These are phyloP conservation scores for Vigna reflexopilosa DNA, from an alignment of 306 rosid species.

Conservation along the genomic window DNA sequence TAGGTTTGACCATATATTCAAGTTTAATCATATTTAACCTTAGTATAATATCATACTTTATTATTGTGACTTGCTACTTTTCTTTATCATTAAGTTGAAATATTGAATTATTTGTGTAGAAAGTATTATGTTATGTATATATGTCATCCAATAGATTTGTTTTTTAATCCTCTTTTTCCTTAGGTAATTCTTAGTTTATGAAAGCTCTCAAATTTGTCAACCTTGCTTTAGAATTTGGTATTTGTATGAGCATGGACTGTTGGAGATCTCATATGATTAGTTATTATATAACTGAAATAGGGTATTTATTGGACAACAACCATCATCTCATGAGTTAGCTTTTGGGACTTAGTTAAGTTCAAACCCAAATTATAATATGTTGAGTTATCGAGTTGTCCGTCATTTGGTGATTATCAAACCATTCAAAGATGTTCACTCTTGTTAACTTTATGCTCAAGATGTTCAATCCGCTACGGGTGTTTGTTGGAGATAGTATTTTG, in stretches of 20 bases:
- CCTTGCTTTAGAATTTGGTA: background rate
- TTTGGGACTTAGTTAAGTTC: background rate
- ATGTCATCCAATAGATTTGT: too few relatives aligned
- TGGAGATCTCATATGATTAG: background rate
- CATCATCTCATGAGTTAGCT: background rate
- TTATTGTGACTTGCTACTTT: too few relatives aligned
- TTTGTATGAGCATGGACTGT: conserved; percentile 17
- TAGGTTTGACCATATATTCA: too few relatives aligned
- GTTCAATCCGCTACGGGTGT: background rate
- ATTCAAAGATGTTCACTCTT: background rate
- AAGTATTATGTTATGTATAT: too few relatives aligned
- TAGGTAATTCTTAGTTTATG: too few relatives aligned
- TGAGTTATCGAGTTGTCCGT: too few relatives aligned
- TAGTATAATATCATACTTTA: too few relatives aligned
- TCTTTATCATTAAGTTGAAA: too few relatives aligned
- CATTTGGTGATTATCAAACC: background rate
- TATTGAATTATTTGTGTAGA: too few relatives aligned
- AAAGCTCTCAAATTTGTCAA: too few relatives aligned
- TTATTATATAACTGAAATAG: background rate
- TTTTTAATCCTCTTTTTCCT: too few relatives aligned
- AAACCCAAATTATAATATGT: background rate
- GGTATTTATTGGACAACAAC: background rate
- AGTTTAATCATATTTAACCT: too few relatives aligned
- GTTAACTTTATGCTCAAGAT: background rate
- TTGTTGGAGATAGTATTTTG: background rate